Percentiles rank a stretch among this genome's conserved stretches.
Evolutionary conservation across 2,329 filamentous ascomycete species (phyloP).

Genomic region (Harringtonia aguacate): DNA sequence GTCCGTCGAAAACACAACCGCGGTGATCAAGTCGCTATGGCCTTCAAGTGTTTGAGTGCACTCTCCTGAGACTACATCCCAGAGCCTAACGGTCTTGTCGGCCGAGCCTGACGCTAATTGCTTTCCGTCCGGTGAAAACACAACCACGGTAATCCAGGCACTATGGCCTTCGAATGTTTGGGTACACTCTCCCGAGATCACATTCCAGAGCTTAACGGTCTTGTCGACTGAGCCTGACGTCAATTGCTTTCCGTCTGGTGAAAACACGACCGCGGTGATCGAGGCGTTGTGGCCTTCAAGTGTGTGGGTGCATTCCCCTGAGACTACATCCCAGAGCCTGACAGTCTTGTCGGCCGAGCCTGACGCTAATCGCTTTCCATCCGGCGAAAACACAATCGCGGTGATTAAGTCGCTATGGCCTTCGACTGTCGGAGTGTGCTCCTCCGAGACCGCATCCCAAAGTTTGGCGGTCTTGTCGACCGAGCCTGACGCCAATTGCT

Average conservation of each 20-base stretch:
- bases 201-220: not conserved
- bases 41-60: too few relatives aligned
- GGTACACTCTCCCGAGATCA: not conserved
- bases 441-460: constrained; percentile 1
- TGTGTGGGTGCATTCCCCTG: not conserved
- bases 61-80: too few relatives aligned
- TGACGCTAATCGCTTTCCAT: not conserved
- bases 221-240: not conserved
- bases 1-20: too few relatives aligned
- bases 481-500: not conserved
- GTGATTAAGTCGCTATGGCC: not conserved
- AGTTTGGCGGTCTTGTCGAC: not conserved
- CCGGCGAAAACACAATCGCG: not conserved
- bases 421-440: not conserved
- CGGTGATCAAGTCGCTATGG: too few relatives aligned
- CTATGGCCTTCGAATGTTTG: not conserved
- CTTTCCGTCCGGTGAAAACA: not conserved
- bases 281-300: not conserved
- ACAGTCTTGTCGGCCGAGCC: not conserved
- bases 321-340: constrained; percentile 1
- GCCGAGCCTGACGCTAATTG: too few relatives aligned
- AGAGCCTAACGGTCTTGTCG: too few relatives aligned
- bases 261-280: not conserved
- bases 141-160: not conserved
- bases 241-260: not conserved